A percentile compares a stretch with the other conserved stretches of the same genome.
phyloP scores from a whole-genome alignment of 2,329 filamentous ascomycete species.

The Dothistroma pini region DNA sequence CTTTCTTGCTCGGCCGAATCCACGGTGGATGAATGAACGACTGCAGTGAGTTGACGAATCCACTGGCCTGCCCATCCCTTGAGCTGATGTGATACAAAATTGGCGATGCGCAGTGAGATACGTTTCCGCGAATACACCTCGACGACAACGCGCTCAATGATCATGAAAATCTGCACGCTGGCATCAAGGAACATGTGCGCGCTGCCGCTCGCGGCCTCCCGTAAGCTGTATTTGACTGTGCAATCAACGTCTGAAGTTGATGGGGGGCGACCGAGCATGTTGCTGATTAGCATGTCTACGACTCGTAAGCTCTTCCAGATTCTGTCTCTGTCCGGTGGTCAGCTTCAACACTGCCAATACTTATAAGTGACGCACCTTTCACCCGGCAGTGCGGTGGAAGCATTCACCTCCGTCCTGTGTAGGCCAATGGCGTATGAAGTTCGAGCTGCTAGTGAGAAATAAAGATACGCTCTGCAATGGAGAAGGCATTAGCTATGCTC shows the following conservation, averaged over 20 bases:
- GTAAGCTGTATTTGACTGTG: conserved; percentile 36
- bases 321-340: conserved; percentile 37
- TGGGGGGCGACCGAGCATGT: conserved; percentile 50
- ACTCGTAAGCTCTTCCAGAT: conserved; percentile 54
- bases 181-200: conserved; percentile 34
- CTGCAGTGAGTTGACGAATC: conserved; percentile 6
- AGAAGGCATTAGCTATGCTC: no score
- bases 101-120: conserved; percentile 40
- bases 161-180: conserved; percentile 46
- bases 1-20: background rate
- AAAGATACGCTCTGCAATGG: conserved; percentile 31
- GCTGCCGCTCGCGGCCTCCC: conserved; percentile 25
- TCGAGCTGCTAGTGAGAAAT: conserved; percentile 43
- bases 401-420: conserved; percentile 51
- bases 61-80: conserved; percentile 41
- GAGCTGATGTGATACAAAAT: conserved; percentile 40
- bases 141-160: conserved; percentile 47
- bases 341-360: background rate
- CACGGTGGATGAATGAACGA: background rate
- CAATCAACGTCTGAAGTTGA: conserved; percentile 52
- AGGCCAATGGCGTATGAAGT: conserved; percentile 52
- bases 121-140: conserved; percentile 45
- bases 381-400: conserved; percentile 41
- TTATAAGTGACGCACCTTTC: background rate
- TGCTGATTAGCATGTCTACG: conserved; percentile 51